phyloP scores from a whole-genome alignment of 2,329 filamentous ascomycete genomes.

The Mycocentrospora acerina region DNA sequence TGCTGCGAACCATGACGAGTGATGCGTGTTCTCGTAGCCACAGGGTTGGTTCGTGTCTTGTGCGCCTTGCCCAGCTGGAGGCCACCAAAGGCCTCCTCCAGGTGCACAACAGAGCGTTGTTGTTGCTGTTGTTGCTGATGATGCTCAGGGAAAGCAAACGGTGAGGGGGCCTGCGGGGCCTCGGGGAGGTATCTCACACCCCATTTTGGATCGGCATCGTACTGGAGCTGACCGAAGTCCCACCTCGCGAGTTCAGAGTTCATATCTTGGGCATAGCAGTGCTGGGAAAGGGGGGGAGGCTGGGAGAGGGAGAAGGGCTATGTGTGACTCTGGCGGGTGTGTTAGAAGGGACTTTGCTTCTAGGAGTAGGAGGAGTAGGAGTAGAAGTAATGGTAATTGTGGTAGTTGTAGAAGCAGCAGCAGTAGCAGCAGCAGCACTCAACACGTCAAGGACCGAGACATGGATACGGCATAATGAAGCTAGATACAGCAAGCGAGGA shows the following conservation, averaged over 20 bases:
- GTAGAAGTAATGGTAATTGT: too few species aligned
- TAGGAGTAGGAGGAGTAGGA: too few species aligned
- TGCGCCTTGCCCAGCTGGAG: slow-evolving; percentile 28
- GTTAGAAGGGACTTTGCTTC: slow-evolving; percentile 27
- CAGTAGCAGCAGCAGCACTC: not conserved
- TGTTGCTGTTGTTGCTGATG: too few species aligned
- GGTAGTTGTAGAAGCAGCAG: too few species aligned
- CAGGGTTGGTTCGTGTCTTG: slow-evolving; percentile 37
- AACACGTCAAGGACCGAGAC: not conserved
- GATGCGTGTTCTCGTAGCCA: slow-evolving; percentile 37
- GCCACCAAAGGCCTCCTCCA: slow-evolving; percentile 27
- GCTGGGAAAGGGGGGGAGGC: too few species aligned
- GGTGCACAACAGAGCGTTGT: slow-evolving; percentile 20
- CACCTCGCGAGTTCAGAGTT: slow-evolving; percentile 39
- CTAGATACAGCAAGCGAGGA: slow-evolving; percentile 13
- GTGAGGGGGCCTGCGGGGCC: slow-evolving; percentile 21
- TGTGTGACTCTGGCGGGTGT: slow-evolving; percentile 19
- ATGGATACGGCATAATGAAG: slow-evolving; percentile 7
- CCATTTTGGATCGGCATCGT: slow-evolving; percentile 33
- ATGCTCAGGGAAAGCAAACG: slow-evolving; percentile 31
- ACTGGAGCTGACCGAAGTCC: slow-evolving; percentile 34
- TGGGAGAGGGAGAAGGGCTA: too few species aligned
- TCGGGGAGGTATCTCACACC: slow-evolving; percentile 19
- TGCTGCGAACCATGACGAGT: slow-evolving; percentile 41
- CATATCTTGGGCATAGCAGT: slow-evolving; percentile 43